Base-by-base conservation (phyloP, 2,329 filamentous ascomycete species). In the Colletotrichum musicola region DNA sequence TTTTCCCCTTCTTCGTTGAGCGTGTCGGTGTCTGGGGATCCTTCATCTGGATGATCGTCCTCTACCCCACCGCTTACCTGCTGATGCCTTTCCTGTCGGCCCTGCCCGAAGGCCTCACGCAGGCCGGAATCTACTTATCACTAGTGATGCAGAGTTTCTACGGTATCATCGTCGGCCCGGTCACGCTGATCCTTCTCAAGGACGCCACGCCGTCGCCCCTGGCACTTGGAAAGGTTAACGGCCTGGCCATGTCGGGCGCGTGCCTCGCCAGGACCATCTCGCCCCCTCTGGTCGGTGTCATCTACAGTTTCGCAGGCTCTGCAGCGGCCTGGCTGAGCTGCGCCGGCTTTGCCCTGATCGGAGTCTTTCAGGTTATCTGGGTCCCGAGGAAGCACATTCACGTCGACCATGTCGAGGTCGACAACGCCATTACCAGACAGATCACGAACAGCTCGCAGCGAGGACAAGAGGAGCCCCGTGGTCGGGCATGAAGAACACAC, bases 161-260 rank as follows among this genome's bases (percentile, higher is more conserved):
- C 63, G 90, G 89, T 7, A 92, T 93, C 71, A 83, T 93, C 42
- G 88, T 87, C 22, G 92, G 90, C 44, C 91, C 91, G 0, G 85
- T 92, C 9, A 84, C 91, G 1, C 82, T 93, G 27, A 93, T 93
- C 69, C 82, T 93, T 62, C 85, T 93, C 74, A 93, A 93, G 77
- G 89, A 93, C 79, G 89, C 91, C 1, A 88, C 89, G 4, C 90
- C 90, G 0, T 85, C 87, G 4, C 82, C 88, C 4, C 85, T 84
- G 1, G 85, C 88, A 5, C 82, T 93, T 16, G 91, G 91, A 1
- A 90, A 88, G 73, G 91, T 93, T 77, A 93, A 93, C 71, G 91
- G 91, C 0, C 80, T 93, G 9, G 90, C 91, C 55, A 92, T 92
- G 69, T 91, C 89, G 3, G 90, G 88, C 1, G 91, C 90, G n/a